Base-by-base conservation (phyloP, 2,329 filamentous ascomycete species). In the Fusarium sacchari region DNA sequence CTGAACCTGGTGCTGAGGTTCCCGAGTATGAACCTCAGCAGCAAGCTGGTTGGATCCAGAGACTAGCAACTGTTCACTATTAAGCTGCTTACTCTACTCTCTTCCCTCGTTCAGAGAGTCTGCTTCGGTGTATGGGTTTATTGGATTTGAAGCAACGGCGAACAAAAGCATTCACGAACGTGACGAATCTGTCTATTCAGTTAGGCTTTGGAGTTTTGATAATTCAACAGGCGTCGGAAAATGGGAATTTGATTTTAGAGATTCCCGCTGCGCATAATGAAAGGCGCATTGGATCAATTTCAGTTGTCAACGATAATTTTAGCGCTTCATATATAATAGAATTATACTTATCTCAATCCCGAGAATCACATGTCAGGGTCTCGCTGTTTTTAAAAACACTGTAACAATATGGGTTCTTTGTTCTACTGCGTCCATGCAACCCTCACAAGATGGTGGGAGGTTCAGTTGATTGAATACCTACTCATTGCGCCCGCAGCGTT, bases 1-100 rank as follows among this genome's bases (percentile, higher is more conserved):
- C 73, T 60, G 67, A 71, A 26, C 66, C 74, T 22, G 79, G 72
- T 20, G 65, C 57, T 13, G 50, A 76, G 22, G 66, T 77, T 12
- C 67, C 67, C 15, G 74, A 74, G 7, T 79, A 72, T 58, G 63
- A 75, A 37, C 69, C 73, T 14, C 53, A 63, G n/a, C 73, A 73
- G 47, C 59, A 62, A 39, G 50, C 71, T 26, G 69, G 68, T 40
- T 80, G 78, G 78, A 62, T 75, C 32, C 64, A 68, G 44, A 74
- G 76, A 49, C 62, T 79, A 24, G 73, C 77, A 44, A 69, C 55
- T 39, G 58, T 73, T n/a, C 76, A 78, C 63, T 76, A 70, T 37
- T 78, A 60, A 70, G 46, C 53, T 39, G 32, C 11, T 46, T 32
- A 17, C n/a, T 24, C 15, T 60, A 20, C 30, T 28, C 43, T 42